Evolutionary conservation across 129 eudicot genomes (phyloP), one percentile per base, ranked within the genome.

Genomic region (Lonicera japonica): DNA sequence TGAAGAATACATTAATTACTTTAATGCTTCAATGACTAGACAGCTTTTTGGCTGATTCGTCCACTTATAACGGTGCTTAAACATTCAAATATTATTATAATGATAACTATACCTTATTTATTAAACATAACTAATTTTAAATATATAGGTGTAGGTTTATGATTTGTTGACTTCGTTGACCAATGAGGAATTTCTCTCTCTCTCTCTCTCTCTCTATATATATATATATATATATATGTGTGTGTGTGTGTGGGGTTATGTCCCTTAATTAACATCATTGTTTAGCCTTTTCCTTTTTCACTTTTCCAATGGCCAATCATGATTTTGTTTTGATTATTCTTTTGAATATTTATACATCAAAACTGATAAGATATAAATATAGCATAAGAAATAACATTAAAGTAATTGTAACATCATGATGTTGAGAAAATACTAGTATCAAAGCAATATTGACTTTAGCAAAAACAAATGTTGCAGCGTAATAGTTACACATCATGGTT

Each of bases 151-250:
- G 68, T 46, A 21, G 21, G 22, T 24, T 14, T 45, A 63, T 13
- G 20, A 67, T 67, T 41, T 55, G 63, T 25, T 58, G 24, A 9
- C 11, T 41, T 38, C 56, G 56, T 67, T 40, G 65, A 47, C 47
- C 40, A 56, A 23, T 41, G 21, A 21, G 43, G 41, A 40, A n/a
- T 40, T 56, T 23, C 43, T 55, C 55, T 67, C 56, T 54, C 40
- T 14, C 34, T 54, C 36, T 29, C 36, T 34, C 40, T 14, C 34
- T 54, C 36, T 29, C 36, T 34, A 25, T 53, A 54, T n/a, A n/a
- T n/a, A n/a, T n/a, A n/a, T n/a, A n/a, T n/a, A n/a, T n/a, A n/a
- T n/a, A n/a, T n/a, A n/a, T n/a, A n/a, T n/a, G n/a, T n/a, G n/a
- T n/a, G n/a, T n/a, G n/a, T n/a, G n/a, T n/a, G n/a, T 66, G 43